Conservation (phyloP, 1,284 basidiomycete genomes). For the Ustilago cynodontis region DNA sequence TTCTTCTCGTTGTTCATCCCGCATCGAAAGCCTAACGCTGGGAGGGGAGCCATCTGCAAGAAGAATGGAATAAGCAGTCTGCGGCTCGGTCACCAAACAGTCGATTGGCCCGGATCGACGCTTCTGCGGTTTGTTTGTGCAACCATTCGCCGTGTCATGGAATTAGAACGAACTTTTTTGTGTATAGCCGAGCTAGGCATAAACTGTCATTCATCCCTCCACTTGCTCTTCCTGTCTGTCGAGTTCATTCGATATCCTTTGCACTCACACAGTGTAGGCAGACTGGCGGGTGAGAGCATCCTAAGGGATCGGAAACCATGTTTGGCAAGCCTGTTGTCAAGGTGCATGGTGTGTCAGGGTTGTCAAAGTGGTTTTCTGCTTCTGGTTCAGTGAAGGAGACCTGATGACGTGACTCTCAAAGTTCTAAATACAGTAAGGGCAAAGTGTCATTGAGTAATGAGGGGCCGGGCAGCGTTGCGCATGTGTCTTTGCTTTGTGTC, state of each 20-base stretch:
- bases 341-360: not conserved
- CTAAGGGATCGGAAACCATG: too few relatives aligned
- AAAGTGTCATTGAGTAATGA: too few relatives aligned
- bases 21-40: not conserved
- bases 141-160: slow-evolving; percentile 5
- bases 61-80: slow-evolving; percentile 5
- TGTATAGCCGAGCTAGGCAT: slow-evolving; percentile 23
- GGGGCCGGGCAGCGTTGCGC: not conserved
- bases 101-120: slow-evolving; percentile 1
- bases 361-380: not conserved
- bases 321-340: not conserved
- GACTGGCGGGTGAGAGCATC: too few relatives aligned
- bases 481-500: too few relatives aligned
- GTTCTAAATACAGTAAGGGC: too few relatives aligned
- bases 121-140: not conserved
- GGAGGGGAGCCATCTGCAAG: not conserved
- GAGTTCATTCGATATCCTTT: not conserved
- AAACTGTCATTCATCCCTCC: slow-evolving; percentile 1
- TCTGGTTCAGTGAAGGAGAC: too few relatives aligned
- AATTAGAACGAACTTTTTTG: slow-evolving; percentile 14
- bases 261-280: too few relatives aligned
- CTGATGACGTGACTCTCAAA: slow-evolving; percentile 3
- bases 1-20: not conserved
- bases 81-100: not conserved
- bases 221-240: not conserved